phyloP scores from a whole-genome alignment of 2,329 filamentous ascomycete species.

The Penicillium sp. region DNA sequence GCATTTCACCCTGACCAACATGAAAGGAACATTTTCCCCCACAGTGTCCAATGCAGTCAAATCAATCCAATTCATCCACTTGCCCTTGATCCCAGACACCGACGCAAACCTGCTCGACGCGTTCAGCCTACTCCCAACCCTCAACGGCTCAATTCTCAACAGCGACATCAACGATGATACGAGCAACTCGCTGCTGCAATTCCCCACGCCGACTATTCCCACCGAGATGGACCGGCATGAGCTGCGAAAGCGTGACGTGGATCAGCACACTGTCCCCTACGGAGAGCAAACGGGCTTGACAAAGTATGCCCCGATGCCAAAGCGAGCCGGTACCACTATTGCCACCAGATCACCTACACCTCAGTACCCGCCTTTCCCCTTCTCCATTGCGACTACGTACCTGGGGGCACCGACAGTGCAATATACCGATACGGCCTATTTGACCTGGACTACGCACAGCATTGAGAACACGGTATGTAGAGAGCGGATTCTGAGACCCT shows the following conservation, averaged over 20 bases:
- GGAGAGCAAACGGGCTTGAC: conserved; percentile 58
- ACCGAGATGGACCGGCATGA: conserved; percentile 31
- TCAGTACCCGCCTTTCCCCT: conserved; percentile 60
- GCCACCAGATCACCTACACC: conserved; percentile 56
- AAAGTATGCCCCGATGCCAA: conserved; percentile 65
- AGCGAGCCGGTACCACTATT: conserved; percentile 62
- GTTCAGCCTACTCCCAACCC: background rate
- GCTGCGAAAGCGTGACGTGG: conserved; percentile 34
- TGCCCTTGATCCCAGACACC: conserved; percentile 7
- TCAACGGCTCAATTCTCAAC: conserved; percentile 12
- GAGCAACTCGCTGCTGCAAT: conserved; percentile 23
- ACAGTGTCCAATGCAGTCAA: conserved; percentile 35
- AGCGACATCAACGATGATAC: conserved; percentile 41
- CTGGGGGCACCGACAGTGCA: conserved; percentile 51
- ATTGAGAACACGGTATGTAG: conserved; percentile 63
- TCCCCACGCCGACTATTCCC: conserved; percentile 33
- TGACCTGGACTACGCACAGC: conserved; percentile 56
- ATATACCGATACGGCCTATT: conserved; percentile 55
- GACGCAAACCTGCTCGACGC: conserved; percentile 16
- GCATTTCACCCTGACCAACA: conserved; percentile 66
- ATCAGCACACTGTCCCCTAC: conserved; percentile 54
- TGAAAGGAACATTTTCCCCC: conserved; percentile 63
- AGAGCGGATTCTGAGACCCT: background rate
- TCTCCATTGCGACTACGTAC: conserved; percentile 55
- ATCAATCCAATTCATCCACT: conserved; percentile 21